Evolutionary conservation across 2,329 filamentous ascomycete species (phyloP), one percentile per base, ranked within the genome.

Genomic region (Aspergillus brasiliensis): DNA sequence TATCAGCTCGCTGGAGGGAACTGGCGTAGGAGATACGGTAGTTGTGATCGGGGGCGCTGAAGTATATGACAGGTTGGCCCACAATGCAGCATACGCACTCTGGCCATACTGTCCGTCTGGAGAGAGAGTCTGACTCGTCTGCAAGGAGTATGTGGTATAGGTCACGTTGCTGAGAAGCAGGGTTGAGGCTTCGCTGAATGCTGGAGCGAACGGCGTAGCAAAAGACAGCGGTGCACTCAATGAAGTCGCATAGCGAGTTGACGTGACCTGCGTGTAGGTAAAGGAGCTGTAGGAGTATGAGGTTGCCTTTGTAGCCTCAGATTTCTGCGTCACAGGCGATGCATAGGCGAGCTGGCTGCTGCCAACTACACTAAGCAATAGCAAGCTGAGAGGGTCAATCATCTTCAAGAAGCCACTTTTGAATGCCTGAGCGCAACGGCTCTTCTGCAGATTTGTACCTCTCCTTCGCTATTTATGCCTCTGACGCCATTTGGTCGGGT

Each of bases 1-100:
- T 5, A 86, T 73, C 1, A 88, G 76, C 58, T 87, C 83, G 56
- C 74, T 81, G 1, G 77, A 83, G 0, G 84, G 81, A 1, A 88
- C 71, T 0, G 84, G 78, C 0, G 84, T 87, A 0, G 85, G 83
- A 3, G 74, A 77, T 2, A 84, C 83, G 0, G 84, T 87, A 0
- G 84, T 84, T 2, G 77, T 77, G 61, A 80, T 79, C n/a, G 80
- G 62, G 1, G 71, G 69, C n/a, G 71, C 69, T 15, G 72, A 63
- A 1, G 73, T 75, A 49, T 74, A 76, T 44, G 76, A 72, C 2
- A 74, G 60, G 42, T 69, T 66, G 6, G 71, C 72, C 75, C 75
- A 77, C 57, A 74, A 65, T 1, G 71, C 71, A 3, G 72, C 72
- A 73, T 74, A 77, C 2, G 74, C 75, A 8, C 72, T 71, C 61